Evolutionary conservation across 129 eudicot genomes (phyloP), one percentile per base, ranked within the genome.

Genomic region (Escallonia rubra): DNA sequence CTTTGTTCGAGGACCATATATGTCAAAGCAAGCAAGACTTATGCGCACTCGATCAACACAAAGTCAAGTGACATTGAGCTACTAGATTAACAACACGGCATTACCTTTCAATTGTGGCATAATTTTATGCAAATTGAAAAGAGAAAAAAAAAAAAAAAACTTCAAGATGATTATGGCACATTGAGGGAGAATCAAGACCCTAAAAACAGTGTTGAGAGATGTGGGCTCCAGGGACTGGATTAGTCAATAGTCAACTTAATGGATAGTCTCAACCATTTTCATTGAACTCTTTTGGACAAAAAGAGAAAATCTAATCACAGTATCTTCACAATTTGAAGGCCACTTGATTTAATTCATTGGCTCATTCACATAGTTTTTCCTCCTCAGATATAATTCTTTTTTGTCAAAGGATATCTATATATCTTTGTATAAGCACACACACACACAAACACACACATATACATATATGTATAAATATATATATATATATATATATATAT

Each of bases 301-400:
- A 75, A 76, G 78, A 76, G 64, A 72, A 73, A 73, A 72, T 73
- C 81, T 73, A 80, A 80, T 80, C 81, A 80, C 61, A 72, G 78
- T 74, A 63, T 75, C 71, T 67, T 74, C 72, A 58, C 73, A 64
- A 64, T 51, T 67, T 67, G 58, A 73, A 76, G 14, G n/a, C 59
- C 52, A 41, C 52, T 8, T 67, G 41, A 41, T 55, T 67, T 60
- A 52, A 41, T 52, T 55, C 16, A 42, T 41, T 41, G 67, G 15
- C 67, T 39, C 47, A 9, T 46, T 23, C 34, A 23, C 34, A 23
- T 23, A 23, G 34, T 23, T 23, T 23, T 23, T 23, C 48, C 64
- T 59, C 45, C 59, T 61, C 66, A 67, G 61, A 66, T 68, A 54
- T 66, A 51, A 13, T 65, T 38, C 57, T 50, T 49, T 41, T 12